Conservation (phyloP, 345 rosid species). For the Corymbia maculata region DNA sequence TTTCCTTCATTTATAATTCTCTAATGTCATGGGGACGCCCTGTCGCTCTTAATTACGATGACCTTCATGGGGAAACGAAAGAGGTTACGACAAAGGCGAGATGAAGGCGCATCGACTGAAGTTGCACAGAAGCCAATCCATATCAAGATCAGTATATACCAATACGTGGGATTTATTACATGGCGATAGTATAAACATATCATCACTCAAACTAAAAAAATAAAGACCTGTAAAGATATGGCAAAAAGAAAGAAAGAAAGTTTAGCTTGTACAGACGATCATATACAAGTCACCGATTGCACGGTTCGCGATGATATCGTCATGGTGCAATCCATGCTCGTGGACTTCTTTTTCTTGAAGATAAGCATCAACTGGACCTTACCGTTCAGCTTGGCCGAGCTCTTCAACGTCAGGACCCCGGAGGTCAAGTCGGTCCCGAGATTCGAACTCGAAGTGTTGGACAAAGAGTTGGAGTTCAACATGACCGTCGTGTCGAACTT, state of each 20-base stretch:
- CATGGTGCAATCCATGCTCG: slow-evolving; percentile 11
- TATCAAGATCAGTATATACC: neutral
- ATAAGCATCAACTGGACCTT: slow-evolving; percentile 7
- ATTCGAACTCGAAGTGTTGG: neutral
- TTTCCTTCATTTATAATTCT: neutral
- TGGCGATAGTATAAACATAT: neutral
- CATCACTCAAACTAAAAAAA: neutral
- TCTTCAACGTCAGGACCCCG: neutral
- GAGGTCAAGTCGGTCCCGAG: neutral
- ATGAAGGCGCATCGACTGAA: neutral
- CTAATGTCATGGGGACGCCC: neutral
- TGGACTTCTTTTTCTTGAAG: slow-evolving; percentile 12
- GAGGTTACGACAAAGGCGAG: neutral
- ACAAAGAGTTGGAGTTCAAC: neutral
- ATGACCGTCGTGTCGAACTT: neutral
- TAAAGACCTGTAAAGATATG: neutral
- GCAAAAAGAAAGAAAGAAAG: neutral
- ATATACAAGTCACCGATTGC: neutral
- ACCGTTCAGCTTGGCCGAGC: slow-evolving; percentile 3
- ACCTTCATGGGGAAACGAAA: neutral
- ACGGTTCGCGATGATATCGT: neutral
- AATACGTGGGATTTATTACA: neutral
- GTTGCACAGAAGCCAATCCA: neutral
- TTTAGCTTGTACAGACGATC: neutral
- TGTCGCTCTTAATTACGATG: neutral